Evolutionary conservation across 2,329 filamentous ascomycete genomes (phyloP).

Genomic region (Neopestalotiopsis sp.): DNA sequence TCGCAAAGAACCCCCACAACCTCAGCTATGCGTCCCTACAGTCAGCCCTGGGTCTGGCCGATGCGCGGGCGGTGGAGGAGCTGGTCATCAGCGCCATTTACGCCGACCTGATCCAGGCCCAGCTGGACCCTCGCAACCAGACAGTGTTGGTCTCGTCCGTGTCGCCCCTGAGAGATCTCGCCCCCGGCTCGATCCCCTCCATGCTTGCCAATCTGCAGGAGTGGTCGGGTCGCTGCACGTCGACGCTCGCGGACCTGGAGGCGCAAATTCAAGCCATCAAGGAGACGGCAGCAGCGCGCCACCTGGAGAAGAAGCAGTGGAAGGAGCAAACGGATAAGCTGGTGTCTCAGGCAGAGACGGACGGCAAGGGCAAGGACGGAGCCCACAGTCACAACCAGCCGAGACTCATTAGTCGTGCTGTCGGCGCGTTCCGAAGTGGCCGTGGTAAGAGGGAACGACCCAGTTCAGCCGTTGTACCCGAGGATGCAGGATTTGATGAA

Average conservation of each 20-base stretch:
- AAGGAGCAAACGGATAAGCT: conserved; percentile 54
- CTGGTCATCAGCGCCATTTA: conserved; percentile 90
- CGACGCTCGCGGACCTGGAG: conserved; percentile 77
- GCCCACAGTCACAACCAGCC: conserved; percentile 31
- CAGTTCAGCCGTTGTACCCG: conserved; percentile 29
- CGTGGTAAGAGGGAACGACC: conserved; percentile 25
- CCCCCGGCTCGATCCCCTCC: conserved; percentile 70
- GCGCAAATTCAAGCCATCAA: conserved; percentile 73
- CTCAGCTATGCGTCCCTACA: conserved; percentile 78
- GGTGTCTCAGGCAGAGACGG: conserved; percentile 45
- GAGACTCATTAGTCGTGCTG: conserved; percentile 29
- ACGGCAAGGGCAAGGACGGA: conserved; percentile 26
- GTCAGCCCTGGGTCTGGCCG: conserved; percentile 67
- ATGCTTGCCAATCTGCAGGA: conserved; percentile 72
- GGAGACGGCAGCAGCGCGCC: conserved; percentile 57
- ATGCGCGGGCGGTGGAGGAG: conserved; percentile 76
- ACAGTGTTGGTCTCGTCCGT: conserved; percentile 80
- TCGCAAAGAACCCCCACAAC: conserved; percentile 69
- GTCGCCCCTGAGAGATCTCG: conserved; percentile 84
- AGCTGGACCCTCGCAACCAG: conserved; percentile 79
- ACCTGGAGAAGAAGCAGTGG: conserved; percentile 53
- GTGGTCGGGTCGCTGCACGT: conserved; percentile 81
- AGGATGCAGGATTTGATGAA: conserved; percentile 48
- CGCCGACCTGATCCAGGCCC: conserved; percentile 78
- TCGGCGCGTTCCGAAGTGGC: conserved; percentile 20